A percentile compares a stretch with the other conserved stretches of the same genome.
Conservation (phyloP, 257 asterid genomes). For the Cordia subcordata region DNA sequence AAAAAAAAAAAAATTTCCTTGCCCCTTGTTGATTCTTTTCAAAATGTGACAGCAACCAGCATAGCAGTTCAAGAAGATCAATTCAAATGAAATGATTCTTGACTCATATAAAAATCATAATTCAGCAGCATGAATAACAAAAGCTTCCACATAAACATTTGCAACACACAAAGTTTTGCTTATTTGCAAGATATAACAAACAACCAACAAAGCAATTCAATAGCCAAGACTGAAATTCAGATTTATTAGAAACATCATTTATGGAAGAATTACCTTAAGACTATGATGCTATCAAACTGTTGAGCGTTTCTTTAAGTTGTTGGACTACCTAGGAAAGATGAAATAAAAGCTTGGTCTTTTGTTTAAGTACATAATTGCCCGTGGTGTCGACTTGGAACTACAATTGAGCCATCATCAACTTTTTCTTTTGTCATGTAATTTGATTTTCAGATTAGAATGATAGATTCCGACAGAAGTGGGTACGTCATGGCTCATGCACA, state of each 20-base stretch:
- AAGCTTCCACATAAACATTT: no score
- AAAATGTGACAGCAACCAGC: no score
- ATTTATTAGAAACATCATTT: no score
- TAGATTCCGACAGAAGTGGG: neutral
- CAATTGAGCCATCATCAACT: neutral
- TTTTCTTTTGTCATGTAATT: neutral
- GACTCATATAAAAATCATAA: no score
- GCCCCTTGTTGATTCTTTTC: no score
- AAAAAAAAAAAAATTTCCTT: no score
- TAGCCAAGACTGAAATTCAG: neutral
- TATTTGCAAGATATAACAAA: no score
- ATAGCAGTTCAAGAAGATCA: no score
- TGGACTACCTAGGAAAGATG: neutral
- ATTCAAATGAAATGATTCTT: no score
- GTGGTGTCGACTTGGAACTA: neutral
- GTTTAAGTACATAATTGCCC: neutral
- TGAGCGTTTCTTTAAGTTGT: neutral
- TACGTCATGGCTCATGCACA: no score
- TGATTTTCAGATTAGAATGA: neutral
- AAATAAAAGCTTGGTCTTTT: neutral
- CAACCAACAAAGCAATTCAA: neutral
- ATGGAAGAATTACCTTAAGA: neutral
- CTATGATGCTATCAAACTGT: neutral
- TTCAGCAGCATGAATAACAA: no score
- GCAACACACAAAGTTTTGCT: no score